Conservation (phyloP, 2,329 filamentous ascomycete species). For the Colletotrichum sublineola region DNA sequence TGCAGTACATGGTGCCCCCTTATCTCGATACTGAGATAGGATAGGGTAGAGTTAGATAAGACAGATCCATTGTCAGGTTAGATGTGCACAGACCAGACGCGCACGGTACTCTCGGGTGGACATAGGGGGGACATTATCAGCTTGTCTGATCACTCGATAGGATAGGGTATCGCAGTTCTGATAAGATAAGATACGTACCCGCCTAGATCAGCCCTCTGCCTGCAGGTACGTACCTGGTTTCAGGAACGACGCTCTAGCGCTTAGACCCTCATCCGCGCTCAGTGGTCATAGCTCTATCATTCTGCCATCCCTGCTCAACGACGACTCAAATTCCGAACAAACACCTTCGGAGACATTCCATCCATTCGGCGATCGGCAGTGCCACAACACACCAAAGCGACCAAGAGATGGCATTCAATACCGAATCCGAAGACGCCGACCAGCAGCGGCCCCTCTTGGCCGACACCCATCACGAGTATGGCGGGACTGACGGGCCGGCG, state of each 20-base stretch:
- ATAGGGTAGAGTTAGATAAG: too few relatives aligned
- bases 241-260: neutral
- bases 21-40: too few relatives aligned
- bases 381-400: neutral
- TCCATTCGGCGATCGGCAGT: slow-evolving; percentile 13
- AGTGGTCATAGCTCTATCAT: too few relatives aligned
- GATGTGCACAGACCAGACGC: too few relatives aligned
- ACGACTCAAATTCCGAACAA: slow-evolving; percentile 18
- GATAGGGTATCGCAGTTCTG: too few relatives aligned
- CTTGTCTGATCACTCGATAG: too few relatives aligned
- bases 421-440: slow-evolving; percentile 16
- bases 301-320: slow-evolving; percentile 15
- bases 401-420: slow-evolving; percentile 20
- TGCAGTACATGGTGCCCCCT: too few relatives aligned
- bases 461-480: slow-evolving; percentile 33
- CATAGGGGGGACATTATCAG: too few relatives aligned
- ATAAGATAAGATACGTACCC: neutral
- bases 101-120: too few relatives aligned
- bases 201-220: neutral
- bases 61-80: too few relatives aligned
- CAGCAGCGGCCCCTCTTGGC: slow-evolving; percentile 35
- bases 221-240: neutral
- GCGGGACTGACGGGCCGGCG: slow-evolving; percentile 23
- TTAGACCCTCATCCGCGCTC: neutral
- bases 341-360: neutral